phyloP scores from a whole-genome alignment of 2,329 filamentous ascomycete genomes.

The Elsinoe ampelina region DNA sequence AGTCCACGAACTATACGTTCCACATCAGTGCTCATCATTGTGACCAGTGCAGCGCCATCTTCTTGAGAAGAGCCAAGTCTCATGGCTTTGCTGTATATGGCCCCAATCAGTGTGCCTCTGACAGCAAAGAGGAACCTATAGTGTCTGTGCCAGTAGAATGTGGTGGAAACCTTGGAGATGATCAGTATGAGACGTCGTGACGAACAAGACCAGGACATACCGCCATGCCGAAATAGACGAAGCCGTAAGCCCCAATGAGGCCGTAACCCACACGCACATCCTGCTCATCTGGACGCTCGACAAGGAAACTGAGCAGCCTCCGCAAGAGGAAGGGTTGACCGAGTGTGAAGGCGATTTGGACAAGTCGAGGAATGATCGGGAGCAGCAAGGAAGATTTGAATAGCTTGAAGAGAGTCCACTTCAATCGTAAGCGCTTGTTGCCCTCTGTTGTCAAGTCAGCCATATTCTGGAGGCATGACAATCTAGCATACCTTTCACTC shows the following conservation, averaged over 20 bases:
- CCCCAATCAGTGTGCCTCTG: constrained; percentile 10
- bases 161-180: background rate
- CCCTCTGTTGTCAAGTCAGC: background rate
- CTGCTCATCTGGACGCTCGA: background rate
- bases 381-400: constrained; percentile 21
- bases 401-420: constrained; percentile 3
- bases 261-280: constrained; percentile 20
- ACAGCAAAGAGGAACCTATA: constrained; percentile 11
- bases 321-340: constrained; percentile 12
- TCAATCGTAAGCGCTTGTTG: background rate
- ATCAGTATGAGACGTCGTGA: background rate
- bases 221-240: constrained; percentile 27
- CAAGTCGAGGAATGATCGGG: constrained; percentile 20
- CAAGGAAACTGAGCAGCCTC: constrained; percentile 7
- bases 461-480: background rate
- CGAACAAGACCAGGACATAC: constrained; percentile 15
- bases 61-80: background rate
- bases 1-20: constrained; percentile 29
- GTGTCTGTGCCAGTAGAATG: constrained; percentile 12
- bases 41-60: constrained; percentile 26
- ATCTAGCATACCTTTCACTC: background rate
- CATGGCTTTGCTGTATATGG: constrained; percentile 11
- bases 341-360: constrained; percentile 12
- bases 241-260: constrained; percentile 26
- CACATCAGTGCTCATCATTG: constrained; percentile 30